Evolutionary conservation across 2,329 filamentous ascomycete genomes (phyloP).

Genomic region (Alternaria sp.): DNA sequence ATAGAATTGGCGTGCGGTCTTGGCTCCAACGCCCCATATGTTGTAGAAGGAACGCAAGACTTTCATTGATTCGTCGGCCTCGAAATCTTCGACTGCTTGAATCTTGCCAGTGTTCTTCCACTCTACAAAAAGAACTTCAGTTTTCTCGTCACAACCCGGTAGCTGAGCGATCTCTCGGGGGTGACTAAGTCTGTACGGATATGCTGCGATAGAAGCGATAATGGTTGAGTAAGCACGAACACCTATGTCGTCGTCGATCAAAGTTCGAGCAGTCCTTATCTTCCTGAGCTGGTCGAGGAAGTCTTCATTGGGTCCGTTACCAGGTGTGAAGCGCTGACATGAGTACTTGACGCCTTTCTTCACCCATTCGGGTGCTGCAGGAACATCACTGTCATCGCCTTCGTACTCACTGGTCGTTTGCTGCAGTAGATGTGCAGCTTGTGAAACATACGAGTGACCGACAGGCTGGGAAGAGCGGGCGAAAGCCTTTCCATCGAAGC

Average conservation of each 20-base stretch:
- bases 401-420: constrained; percentile 83
- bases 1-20: constrained; percentile 82
- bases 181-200: constrained; percentile 66
- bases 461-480: constrained; percentile 27
- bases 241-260: constrained; percentile 78
- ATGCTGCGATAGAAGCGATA: constrained; percentile 83
- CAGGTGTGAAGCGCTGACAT: constrained; percentile 78
- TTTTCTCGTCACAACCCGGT: constrained; percentile 82
- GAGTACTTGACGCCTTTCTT: constrained; percentile 71
- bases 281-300: constrained; percentile 79
- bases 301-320: constrained; percentile 71
- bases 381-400: constrained; percentile 59
- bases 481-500: constrained; percentile 43
- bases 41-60: constrained; percentile 75
- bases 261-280: constrained; percentile 72
- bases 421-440: constrained; percentile 59
- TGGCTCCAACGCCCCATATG: constrained; percentile 91
- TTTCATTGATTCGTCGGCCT: constrained; percentile 68
- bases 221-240: constrained; percentile 86
- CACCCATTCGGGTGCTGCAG: constrained; percentile 73
- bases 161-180: constrained; percentile 58
- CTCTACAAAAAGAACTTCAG: constrained; percentile 77
- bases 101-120: constrained; percentile 70
- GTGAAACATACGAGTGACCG: constrained; percentile 17
- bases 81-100: constrained; percentile 67